phyloP scores from a whole-genome alignment of 148 eudicot genomes.

The Fagopyrum tataricum region DNA sequence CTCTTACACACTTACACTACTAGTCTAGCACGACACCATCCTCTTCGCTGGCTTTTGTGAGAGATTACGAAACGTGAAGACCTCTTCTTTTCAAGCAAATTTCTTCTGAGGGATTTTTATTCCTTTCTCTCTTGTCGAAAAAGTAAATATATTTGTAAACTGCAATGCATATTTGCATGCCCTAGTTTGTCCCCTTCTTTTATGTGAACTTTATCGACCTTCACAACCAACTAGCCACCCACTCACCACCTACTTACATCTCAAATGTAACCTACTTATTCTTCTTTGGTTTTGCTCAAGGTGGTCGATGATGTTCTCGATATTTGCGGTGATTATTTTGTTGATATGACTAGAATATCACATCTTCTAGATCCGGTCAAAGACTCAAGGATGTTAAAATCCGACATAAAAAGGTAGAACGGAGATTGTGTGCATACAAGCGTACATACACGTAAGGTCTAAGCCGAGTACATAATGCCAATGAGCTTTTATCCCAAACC shows the following conservation, averaged over 20 bases:
- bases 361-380: too few relatives aligned
- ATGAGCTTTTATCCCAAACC: too few relatives aligned
- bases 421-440: too few relatives aligned
- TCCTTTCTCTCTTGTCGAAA: neutral
- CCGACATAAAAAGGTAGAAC: too few relatives aligned
- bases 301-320: too few relatives aligned
- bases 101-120: neutral
- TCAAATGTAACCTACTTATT: neutral
- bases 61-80: neutral
- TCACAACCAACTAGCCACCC: neutral
- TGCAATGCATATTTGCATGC: neutral
- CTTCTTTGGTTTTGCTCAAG: too few relatives aligned
- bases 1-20: neutral
- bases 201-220: neutral
- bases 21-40: neutral
- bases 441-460: too few relatives aligned
- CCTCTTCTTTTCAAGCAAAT: neutral
- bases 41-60: neutral
- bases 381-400: too few relatives aligned
- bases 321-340: too few relatives aligned
- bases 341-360: too few relatives aligned
- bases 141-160: neutral
- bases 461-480: too few relatives aligned
- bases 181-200: neutral
- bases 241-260: neutral